Conservation (phyloP, 2,329 filamentous ascomycete genomes). For the Colletotrichum spinosum region DNA sequence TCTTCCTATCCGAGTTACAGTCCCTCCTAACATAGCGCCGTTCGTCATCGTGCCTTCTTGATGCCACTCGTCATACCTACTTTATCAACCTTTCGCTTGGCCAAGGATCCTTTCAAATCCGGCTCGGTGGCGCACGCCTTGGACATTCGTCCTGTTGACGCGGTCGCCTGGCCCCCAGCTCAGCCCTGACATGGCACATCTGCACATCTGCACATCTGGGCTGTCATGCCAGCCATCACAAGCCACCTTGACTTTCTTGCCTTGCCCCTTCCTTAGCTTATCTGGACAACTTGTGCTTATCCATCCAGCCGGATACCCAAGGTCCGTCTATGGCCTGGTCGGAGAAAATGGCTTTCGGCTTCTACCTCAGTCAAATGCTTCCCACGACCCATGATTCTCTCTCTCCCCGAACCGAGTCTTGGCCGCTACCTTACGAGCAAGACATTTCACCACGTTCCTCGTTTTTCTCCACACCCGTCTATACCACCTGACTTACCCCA, state of each 20-base stretch:
- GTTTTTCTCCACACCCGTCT: slow-evolving; percentile 20
- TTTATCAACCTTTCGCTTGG: slow-evolving; percentile 20
- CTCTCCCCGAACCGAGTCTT: slow-evolving; percentile 10
- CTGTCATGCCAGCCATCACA: slow-evolving; percentile 12
- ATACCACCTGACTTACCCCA: slow-evolving; percentile 24
- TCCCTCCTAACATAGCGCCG: no score
- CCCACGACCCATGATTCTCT: slow-evolving; percentile 25
- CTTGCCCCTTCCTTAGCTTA: slow-evolving; percentile 16
- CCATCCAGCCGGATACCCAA: slow-evolving; percentile 8
- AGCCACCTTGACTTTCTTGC: slow-evolving; percentile 1
- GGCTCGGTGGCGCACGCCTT: slow-evolving; percentile 19
- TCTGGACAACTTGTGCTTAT: slow-evolving; percentile 31
- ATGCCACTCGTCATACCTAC: neutral
- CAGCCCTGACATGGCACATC: slow-evolving; percentile 16
- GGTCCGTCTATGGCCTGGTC: slow-evolving; percentile 5
- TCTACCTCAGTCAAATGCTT: slow-evolving; percentile 3
- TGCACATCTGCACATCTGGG: slow-evolving; percentile 3
- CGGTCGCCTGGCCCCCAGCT: slow-evolving; percentile 8
- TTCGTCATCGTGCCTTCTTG: neutral
- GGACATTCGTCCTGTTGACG: neutral
- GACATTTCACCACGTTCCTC: slow-evolving; percentile 30
- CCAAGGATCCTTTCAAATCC: slow-evolving; percentile 21
- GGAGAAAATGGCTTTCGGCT: slow-evolving; percentile 4
- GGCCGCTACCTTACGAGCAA: slow-evolving; percentile 21
- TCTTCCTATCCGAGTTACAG: no score